phyloP scores from a whole-genome alignment of 148 eudicot species.

The Arbutus unedo region DNA sequence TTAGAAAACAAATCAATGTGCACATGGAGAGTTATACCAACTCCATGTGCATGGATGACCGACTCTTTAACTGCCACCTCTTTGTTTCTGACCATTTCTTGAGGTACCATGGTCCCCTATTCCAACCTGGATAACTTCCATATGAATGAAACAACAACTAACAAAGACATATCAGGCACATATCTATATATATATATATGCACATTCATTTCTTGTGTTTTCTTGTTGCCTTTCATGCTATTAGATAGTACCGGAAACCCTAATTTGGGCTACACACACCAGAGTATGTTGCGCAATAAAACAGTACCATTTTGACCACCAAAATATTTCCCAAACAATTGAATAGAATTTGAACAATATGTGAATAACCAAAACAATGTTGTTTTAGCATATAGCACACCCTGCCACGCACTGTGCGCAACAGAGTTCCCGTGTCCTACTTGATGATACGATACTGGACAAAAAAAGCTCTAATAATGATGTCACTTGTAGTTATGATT shows the following conservation, averaged over 20 bases:
- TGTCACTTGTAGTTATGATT: not conserved
- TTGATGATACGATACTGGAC: not conserved
- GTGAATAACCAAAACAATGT: too few relatives aligned
- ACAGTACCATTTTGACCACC: too few relatives aligned
- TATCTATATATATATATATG: not conserved
- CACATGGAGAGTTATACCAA: conserved; percentile 3
- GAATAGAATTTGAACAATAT: too few relatives aligned
- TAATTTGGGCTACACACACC: too few relatives aligned
- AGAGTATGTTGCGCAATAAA: too few relatives aligned
- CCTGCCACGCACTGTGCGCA: too few relatives aligned
- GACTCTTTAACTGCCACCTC: not conserved
- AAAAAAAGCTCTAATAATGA: not conserved
- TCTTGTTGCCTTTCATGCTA: too few relatives aligned
- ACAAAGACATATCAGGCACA: not conserved
- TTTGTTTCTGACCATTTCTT: not conserved
- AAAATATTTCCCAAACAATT: too few relatives aligned
- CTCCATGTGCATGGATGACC: conserved; percentile 22
- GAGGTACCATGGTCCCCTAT: conserved; percentile 7
- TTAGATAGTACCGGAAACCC: too few relatives aligned
- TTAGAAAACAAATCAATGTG: not conserved
- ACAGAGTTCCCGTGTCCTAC: too few relatives aligned
- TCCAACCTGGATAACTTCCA: not conserved
- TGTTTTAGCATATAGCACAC: too few relatives aligned
- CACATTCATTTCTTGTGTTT: not conserved
- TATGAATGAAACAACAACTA: not conserved